These are phyloP conservation scores for Microthyrium microscopicum DNA, from an alignment of 2,329 filamentous ascomycete species.

Conservation along the genomic window DNA sequence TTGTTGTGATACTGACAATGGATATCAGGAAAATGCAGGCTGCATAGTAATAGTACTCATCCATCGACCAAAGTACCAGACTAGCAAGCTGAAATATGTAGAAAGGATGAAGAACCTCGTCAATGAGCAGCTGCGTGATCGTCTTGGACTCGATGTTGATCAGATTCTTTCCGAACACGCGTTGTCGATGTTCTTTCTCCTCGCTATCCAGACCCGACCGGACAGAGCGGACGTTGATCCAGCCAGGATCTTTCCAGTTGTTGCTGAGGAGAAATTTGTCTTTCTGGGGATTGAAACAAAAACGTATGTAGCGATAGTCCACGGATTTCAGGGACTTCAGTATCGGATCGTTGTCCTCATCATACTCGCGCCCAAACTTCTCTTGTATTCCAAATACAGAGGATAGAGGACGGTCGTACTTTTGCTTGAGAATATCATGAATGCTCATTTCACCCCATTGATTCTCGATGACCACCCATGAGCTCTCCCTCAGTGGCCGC, in stretches of 20 bases:
- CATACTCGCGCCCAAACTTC: slow-evolving; percentile 49
- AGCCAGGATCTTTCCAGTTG: slow-evolving; percentile 86
- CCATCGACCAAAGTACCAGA: slow-evolving; percentile 82
- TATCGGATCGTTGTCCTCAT: slow-evolving; percentile 53
- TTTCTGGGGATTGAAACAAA: slow-evolving; percentile 75
- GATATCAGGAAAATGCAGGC: slow-evolving; percentile 91
- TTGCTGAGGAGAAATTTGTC: slow-evolving; percentile 78
- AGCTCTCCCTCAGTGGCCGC: slow-evolving; percentile 53
- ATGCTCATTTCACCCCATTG: slow-evolving; percentile 88
- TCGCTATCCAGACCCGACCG: slow-evolving; percentile 73
- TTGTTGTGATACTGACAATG: slow-evolving; percentile 75
- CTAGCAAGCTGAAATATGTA: slow-evolving; percentile 97
- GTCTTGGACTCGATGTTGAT: slow-evolving; percentile 92
- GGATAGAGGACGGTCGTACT: slow-evolving; percentile 45
- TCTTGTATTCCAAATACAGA: slow-evolving; percentile 52
- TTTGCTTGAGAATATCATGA: slow-evolving; percentile 45
- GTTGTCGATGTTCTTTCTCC: slow-evolving; percentile 65
- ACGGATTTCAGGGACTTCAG: slow-evolving; percentile 59
- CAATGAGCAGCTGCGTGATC: slow-evolving; percentile 63
- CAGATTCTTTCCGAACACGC: slow-evolving; percentile 75
- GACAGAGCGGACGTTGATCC: slow-evolving; percentile 62
- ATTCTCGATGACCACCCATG: slow-evolving; percentile 93
- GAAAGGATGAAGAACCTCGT: slow-evolving; percentile 95
- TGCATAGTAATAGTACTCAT: slow-evolving; percentile 97
- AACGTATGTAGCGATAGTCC: slow-evolving; percentile 86